Base-by-base conservation (phyloP, 2,329 filamentous ascomycete species). In the Phialemoniopsis sp. region DNA sequence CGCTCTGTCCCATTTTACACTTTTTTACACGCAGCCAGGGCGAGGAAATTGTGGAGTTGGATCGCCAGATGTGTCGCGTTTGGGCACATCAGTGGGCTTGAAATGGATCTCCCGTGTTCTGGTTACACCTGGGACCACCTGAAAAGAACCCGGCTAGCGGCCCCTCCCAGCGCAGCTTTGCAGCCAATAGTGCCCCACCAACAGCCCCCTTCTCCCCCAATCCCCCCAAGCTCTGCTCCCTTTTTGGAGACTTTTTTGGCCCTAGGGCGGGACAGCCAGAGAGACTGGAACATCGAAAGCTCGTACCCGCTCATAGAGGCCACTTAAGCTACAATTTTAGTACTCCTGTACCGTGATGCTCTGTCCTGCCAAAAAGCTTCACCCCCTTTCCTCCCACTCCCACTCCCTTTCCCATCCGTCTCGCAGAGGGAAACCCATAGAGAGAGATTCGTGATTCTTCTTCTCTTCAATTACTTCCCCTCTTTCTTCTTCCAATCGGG, bases 401-500 rank as follows among this genome's bases (percentile, higher is more conserved):
- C 26, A 38, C 39, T 37, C 38, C 30, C 44, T 28, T n/a, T 28
- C 39, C 30, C 29, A 38, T 36, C 17, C 14, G n/a, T 38, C 19
- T 36, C 40, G 31, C 39, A 36, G 19, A 29, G 34, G 28, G 37
- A 32, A 32, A 44, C 31, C 40, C 34, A 37, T 35, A 32, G 32
- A 41, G 32, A 41, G 33, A 39, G 40, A 35, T 32, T 32, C 19
- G 16, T 16, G n/a, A 28, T 35, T 45, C 36, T 47, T 42, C 39
- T 41, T 42, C 39, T 47, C 48, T 52, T 52, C 44, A 36, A 21
- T 26, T 36, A 17, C 17, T 36, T 21, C 19, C 34, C 26, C 29
- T 31, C 35, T 31, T 44, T 46, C 49, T 50, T 43, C 44, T 44
- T 42, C 40, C 39, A 10, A 6, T n/a, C n/a, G 6, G 21, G 21